These are phyloP conservation scores for Tubosaeta sp. DNA, from an alignment of 768 basidiomycete genomes.

Conservation along the genomic window DNA sequence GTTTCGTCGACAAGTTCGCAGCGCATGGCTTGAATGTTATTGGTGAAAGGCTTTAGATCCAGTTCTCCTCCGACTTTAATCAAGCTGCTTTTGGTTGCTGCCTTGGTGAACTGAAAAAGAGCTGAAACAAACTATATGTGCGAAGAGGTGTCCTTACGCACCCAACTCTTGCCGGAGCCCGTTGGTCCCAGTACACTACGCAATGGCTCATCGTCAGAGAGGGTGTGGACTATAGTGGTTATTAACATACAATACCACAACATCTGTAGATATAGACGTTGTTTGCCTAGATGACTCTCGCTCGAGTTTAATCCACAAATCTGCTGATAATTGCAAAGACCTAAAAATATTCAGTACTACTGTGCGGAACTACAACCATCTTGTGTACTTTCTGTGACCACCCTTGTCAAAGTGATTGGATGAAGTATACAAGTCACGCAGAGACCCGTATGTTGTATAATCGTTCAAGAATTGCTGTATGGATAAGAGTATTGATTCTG, in stretches of 20 bases:
- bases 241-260: constrained; percentile 20
- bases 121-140: background rate
- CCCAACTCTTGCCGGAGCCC: constrained; percentile 21
- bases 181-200: constrained; percentile 18
- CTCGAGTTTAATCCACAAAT: constrained; percentile 13
- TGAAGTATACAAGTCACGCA: too few relatives aligned
- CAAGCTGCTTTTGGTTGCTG: constrained; percentile 1
- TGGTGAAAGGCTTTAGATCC: constrained; percentile 3
- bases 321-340: background rate
- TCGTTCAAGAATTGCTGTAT: too few relatives aligned
- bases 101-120: constrained; percentile 10
- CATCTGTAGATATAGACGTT: constrained; percentile 5
- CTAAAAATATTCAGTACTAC: too few relatives aligned
- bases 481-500: too few relatives aligned
- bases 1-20: constrained; percentile 12
- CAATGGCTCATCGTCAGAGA: background rate
- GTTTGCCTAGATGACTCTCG: background rate
- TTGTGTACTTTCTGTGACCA: too few relatives aligned
- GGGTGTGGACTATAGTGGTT: background rate
- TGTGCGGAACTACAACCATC: too few relatives aligned
- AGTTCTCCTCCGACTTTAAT: background rate
- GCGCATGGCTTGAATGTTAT: constrained; percentile 4
- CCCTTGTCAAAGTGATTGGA: too few relatives aligned
- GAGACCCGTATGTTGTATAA: too few relatives aligned
- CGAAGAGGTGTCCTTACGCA: background rate